Conservation (phyloP, 73 alveolate species). For the Stentor roeselii region DNA sequence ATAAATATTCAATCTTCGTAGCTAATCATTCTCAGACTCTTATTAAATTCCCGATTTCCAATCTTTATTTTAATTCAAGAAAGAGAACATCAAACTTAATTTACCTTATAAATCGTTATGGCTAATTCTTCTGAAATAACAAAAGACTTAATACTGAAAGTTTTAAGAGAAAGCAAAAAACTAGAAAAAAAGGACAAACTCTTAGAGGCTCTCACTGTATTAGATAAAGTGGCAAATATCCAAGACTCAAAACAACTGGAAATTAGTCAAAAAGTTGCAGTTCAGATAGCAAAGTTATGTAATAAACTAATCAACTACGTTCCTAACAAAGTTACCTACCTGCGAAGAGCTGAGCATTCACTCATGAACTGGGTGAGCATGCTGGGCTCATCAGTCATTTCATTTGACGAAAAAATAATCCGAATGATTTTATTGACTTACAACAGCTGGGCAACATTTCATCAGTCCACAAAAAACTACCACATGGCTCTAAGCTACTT, state of each 20-base stretch:
- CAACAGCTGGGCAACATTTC: background rate
- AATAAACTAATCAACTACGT: background rate
- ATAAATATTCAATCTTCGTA: too few species aligned
- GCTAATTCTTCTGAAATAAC: background rate
- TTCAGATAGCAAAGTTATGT: background rate
- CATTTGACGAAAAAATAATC: background rate
- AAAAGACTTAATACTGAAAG: background rate
- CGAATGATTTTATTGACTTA: conserved; percentile 1
- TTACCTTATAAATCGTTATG: background rate
- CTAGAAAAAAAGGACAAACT: background rate
- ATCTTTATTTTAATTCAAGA: too few species aligned
- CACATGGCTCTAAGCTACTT: conserved; percentile 13
- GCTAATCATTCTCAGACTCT: too few species aligned
- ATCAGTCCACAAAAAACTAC: background rate
- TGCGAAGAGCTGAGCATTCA: conserved; percentile 5
- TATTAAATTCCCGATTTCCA: too few species aligned
- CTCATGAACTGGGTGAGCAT: background rate
- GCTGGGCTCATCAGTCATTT: background rate
- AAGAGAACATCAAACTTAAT: too few species aligned
- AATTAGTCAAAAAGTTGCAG: background rate
- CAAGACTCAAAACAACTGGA: background rate
- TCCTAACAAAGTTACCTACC: background rate
- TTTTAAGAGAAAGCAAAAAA: conserved; percentile 2
- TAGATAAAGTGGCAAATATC: background rate
- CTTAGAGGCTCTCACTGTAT: background rate